A percentile compares a stretch with the other conserved stretches of the same genome.
Conservation (phyloP, 83 land plant genomes). For the Picea abies region DNA sequence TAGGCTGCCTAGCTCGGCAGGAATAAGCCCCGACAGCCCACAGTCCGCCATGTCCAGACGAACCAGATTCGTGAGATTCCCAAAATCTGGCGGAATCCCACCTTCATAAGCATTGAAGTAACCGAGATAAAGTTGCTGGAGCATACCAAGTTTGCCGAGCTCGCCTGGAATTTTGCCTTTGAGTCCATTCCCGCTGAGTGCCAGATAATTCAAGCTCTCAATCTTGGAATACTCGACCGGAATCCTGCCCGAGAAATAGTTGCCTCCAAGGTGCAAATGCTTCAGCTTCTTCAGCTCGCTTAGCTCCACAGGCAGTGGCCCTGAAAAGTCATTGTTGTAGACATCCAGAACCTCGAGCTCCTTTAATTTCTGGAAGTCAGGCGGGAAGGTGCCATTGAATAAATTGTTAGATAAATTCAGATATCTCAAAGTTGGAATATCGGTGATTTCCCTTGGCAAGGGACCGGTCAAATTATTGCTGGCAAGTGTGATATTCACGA, state of each 20-base stretch:
- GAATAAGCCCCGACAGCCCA: constrained; percentile 34
- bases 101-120: constrained; percentile 27
- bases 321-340: constrained; percentile 72
- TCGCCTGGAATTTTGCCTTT: too few species aligned
- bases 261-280: constrained; percentile 79
- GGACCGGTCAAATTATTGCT: constrained; percentile 44
- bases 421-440: constrained; percentile 27
- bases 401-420: constrained; percentile 78
- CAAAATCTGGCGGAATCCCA: constrained; percentile 41
- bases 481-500: constrained; percentile 39
- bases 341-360: constrained; percentile 65
- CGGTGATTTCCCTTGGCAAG: constrained; percentile 23
- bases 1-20: constrained; percentile 26
- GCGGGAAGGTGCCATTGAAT: constrained; percentile 43
- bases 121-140: constrained; percentile 35
- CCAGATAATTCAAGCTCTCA: constrained; percentile 41
- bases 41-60: constrained; percentile 34
- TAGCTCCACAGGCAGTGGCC: constrained; percentile 54
- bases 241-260: constrained; percentile 65
- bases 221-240: constrained; percentile 55
- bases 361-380: constrained; percentile 26
- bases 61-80: constrained; percentile 27
- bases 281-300: constrained; percentile 28
- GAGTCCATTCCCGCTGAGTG: constrained; percentile 65
- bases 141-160: constrained; percentile 12